Conservation (phyloP, 108 stramenopile genomes). For the Nitzschia palea region DNA sequence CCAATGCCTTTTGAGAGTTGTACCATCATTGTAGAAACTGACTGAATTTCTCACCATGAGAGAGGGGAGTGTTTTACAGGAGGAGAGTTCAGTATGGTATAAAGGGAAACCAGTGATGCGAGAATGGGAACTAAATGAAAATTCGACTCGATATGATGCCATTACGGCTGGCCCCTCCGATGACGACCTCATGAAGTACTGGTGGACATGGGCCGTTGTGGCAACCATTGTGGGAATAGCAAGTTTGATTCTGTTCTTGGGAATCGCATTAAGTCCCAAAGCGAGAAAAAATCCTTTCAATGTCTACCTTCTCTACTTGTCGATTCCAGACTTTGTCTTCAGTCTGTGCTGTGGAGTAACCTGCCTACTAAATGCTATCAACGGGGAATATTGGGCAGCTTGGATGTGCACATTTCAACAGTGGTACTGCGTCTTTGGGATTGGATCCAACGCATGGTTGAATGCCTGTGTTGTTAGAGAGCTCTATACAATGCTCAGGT, state of each 20-base stretch:
- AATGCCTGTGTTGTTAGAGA: background rate
- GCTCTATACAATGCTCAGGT: background rate
- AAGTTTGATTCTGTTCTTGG: slow-evolving; percentile 15
- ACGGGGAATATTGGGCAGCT: background rate
- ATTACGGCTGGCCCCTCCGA: slow-evolving; percentile 14
- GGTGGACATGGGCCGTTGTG: slow-evolving; percentile 4
- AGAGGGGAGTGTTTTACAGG: no score
- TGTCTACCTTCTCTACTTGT: slow-evolving; percentile 23
- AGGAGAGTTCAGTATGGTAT: background rate
- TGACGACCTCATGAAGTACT: slow-evolving; percentile 1
- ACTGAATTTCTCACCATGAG: no score
- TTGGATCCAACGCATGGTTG: slow-evolving; percentile 3
- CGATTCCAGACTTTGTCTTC: slow-evolving; percentile 24
- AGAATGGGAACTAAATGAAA: slow-evolving; percentile 5
- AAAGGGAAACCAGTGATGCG: background rate
- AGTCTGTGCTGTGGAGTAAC: slow-evolving; percentile 14
- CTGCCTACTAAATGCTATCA: slow-evolving; percentile 5
- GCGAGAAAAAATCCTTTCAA: slow-evolving; percentile 22
- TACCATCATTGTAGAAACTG: no score
- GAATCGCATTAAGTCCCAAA: slow-evolving; percentile 4
- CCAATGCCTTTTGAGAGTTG: no score
- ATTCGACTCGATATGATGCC: slow-evolving; percentile 16
- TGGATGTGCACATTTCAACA: slow-evolving; percentile 6
- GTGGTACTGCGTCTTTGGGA: slow-evolving; percentile 18
- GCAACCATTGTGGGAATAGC: background rate